Evolutionary conservation across 768 basidiomycete genomes (phyloP).

Genomic region (Mrakia blollopis): DNA sequence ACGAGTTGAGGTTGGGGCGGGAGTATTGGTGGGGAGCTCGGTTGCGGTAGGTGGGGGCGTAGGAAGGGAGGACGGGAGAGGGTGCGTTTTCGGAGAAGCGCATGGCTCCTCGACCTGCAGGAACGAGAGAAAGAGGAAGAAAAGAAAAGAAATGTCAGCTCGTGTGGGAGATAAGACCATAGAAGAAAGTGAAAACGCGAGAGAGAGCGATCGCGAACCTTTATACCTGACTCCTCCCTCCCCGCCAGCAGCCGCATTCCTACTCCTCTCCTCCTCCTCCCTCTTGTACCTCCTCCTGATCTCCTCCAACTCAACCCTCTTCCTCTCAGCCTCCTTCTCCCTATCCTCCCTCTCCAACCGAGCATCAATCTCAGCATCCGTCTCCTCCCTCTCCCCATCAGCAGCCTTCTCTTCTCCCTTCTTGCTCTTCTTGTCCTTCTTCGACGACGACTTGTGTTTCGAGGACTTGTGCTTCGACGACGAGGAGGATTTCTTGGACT

Average conservation of each 20-base stretch:
- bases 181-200: neutral
- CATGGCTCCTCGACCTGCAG: slow-evolving; percentile 31
- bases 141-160: neutral
- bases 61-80: slow-evolving; percentile 21
- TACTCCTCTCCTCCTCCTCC: slow-evolving; percentile 19
- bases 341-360: slow-evolving; percentile 31
- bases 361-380: slow-evolving; percentile 32
- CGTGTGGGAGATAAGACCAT: neutral
- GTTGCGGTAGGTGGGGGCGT: neutral
- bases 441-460: slow-evolving; percentile 19
- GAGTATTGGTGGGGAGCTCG: neutral
- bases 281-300: slow-evolving; percentile 15
- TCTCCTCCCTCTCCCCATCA: slow-evolving; percentile 26
- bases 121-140: neutral
- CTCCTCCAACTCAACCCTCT: slow-evolving; percentile 26
- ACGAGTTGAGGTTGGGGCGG: too few species aligned
- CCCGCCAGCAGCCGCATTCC: neutral
- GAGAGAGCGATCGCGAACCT: neutral
- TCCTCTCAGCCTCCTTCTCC: slow-evolving; percentile 14
- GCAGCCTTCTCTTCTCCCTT: neutral
- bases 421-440: slow-evolving; percentile 10
- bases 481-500: slow-evolving; percentile 9
- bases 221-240: slow-evolving; percentile 22
- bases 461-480: slow-evolving; percentile 23
- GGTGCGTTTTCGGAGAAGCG: slow-evolving; percentile 25